Evolutionary conservation across 129 eudicot genomes (phyloP), one percentile per base, ranked within the genome.

Genomic region (Sambucus nigra): DNA sequence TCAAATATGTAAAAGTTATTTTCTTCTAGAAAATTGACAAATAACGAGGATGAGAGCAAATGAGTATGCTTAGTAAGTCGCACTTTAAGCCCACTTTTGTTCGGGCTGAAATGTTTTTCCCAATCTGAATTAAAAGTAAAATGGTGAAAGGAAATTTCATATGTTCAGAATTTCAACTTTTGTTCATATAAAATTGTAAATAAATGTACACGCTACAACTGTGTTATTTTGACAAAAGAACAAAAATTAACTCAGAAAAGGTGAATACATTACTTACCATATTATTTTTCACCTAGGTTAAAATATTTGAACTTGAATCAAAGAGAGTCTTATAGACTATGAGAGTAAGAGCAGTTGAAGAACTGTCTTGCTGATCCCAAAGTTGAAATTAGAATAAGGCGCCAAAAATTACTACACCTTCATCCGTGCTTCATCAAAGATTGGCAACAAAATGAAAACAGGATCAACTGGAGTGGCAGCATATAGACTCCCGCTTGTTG

Each of bases 391-490:
- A 17, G 46, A n/a, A 25, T 53, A 39, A 4, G 32, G 38, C 19
- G 18, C 0, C 16, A 53, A 44, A 24, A 21, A 45, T 22, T 39
- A 44, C 12, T n/a, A 23, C 69, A 91, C 99, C 95, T 86, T 92
- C 89, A 82, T 76, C 57, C 95, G 84, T 44, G 99, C 99, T 70
- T 80, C 79, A 47, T 82, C 91, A 70, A 86, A 86, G 52, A 86
- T 62, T 18, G 96, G 95, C 69, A 92, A 53, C 25, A 92, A 71
- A 60, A 92, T 54, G 61, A 92, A 92, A 44, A 92, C 85, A 60
- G 91, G 96, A 61, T 92, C 99, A 63, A 92, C 73, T 51, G 87
- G 91, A 50, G 99, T 92, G 38, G 99, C 86, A 61, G 78, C 65
- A 55, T 92, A 92, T 56, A 92, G 65, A 47, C 96, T 59, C 39